Base-by-base conservation (phyloP, 176 grass and related monocot genomes). In the Paspalum vaginatum region DNA sequence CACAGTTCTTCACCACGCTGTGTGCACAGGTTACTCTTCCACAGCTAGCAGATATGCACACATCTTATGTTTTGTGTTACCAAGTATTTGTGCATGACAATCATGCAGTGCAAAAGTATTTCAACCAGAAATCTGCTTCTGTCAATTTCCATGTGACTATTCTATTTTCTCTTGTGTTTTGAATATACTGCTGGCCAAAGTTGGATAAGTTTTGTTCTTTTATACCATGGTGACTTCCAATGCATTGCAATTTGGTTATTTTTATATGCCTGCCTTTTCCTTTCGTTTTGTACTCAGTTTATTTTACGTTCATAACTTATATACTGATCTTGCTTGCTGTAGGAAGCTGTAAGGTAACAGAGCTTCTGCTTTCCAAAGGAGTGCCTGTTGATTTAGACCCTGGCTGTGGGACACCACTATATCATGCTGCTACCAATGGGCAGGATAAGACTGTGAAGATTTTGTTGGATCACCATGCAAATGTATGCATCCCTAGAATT, bases 311-410 rank as follows among this genome's bases (percentile, higher is more conserved):
- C 25, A 20, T 16, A 13, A 26, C n/a, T 43, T 41, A 0, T 15
- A 16, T n/a, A 57, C 24, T 58, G 12, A 37, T 84, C 72, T 84
- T 1, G 0, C 63, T 84, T 22, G 32, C 63, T 32, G 32, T 32
- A 84, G 82, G 82, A 84, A 48, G 61, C 32, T 57, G 25, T 45
- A 84, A 84, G 62, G 72, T 84, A 77, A 84, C 82, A 60, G 52
- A 77, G 42, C 68, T 84, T 52, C 16, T 77, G 41, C 73, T 77
- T 77, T 77, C 73, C 25, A 48, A 77, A 84, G 82, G 82, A 48
- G 43, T 69, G 45, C 82, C 82, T 68, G 73, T 77, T 1, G 63
- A 77, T 52, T 50, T 77, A 69, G 72, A 84, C 51, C 60, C 6
- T 60, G 82, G 73, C 63, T 18, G 5, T 84, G 72, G 82, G 17